Evolutionary conservation across 139 green algal species (phyloP), one percentile per base, ranked within the genome.

Genomic region (Chlorella sp.): DNA sequence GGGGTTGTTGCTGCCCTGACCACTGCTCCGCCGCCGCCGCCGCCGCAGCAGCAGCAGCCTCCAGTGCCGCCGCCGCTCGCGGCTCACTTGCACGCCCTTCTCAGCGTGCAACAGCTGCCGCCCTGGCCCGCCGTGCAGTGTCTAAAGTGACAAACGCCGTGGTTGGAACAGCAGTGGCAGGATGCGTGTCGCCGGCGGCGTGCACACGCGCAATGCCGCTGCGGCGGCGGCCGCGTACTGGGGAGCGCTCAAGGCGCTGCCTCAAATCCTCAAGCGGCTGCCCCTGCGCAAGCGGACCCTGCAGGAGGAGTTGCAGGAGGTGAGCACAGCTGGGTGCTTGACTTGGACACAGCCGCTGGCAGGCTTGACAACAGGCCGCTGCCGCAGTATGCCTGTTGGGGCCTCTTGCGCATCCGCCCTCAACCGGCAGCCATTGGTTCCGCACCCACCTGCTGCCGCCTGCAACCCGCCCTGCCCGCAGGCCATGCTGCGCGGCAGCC

Each of bases 261-360:
- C 86, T 9, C 36, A 68, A 11, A 51, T 89, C 8, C 14, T 84
- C 3, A 36, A 54, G 36, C 34, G 81, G 34, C 36, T 85, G 4
- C n/a, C 62, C 28, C 87, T 89, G n/a, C 58, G 78, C 22, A 73
- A 46, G 9, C 74, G 86, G 32, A 87, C 81, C 30, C 73, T 89
- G 30, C 80, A 89, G 74, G 81, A 87, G 20, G 77, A 89, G 34
- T 60, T 89, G 9, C n/a, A 86, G 38, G 73, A 88, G 69, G 85
- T 88, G 69, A 16, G 69, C n/a, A n/a, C n/a, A n/a, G n/a, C 38
- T 24, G n/a, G 65, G n/a, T 73, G 60, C 60, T 68, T 26, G 28
- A 30, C 56, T 5, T 26, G 28, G 60, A 26, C 60, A 68, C 56
- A 19, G 3, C 56, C 16, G 9, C 13, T 5, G 3, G 30, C 9